Conservation (phyloP, 23 red algal genomes). For the Cyanidiococcus yangmingshanensis region DNA sequence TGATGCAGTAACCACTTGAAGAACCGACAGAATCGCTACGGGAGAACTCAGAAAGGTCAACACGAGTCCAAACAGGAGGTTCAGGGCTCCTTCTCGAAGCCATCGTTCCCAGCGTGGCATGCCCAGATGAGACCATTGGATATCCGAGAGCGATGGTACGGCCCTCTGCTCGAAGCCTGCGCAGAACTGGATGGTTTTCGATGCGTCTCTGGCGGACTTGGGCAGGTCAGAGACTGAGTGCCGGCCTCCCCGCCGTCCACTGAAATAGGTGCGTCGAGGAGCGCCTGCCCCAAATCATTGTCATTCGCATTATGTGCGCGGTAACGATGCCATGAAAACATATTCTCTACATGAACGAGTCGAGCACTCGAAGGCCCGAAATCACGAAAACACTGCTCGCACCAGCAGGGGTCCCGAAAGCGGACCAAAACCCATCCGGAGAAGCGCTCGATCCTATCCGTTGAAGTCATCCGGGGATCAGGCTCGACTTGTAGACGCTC, state of each 20-base stretch:
- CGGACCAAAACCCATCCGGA: background rate
- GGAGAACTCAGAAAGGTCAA: slow-evolving; percentile 7
- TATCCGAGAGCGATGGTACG: background rate
- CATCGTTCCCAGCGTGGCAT: background rate
- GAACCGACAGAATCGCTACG: slow-evolving; percentile 18
- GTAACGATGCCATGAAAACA: too few species aligned
- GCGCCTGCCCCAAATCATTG: too few species aligned
- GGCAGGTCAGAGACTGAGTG: too few species aligned
- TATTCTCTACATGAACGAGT: too few species aligned
- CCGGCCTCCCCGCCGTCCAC: too few species aligned
- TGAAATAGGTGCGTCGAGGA: too few species aligned
- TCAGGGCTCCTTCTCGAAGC: background rate
- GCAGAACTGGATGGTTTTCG: too few species aligned
- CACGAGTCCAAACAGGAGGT: background rate
- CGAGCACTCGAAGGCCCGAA: too few species aligned
- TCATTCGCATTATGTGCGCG: too few species aligned
- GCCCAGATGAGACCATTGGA: slow-evolving; percentile 3
- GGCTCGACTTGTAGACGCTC: background rate
- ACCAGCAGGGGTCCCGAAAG: background rate
- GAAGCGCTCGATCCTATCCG: background rate
- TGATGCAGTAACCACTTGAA: background rate
- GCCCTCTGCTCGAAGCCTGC: background rate
- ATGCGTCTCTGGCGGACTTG: too few species aligned
- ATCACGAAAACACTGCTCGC: background rate
- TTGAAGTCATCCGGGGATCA: background rate